These are phyloP conservation scores for Suillus subalutaceus DNA, from an alignment of 768 basidiomycete species.

Conservation along the genomic window DNA sequence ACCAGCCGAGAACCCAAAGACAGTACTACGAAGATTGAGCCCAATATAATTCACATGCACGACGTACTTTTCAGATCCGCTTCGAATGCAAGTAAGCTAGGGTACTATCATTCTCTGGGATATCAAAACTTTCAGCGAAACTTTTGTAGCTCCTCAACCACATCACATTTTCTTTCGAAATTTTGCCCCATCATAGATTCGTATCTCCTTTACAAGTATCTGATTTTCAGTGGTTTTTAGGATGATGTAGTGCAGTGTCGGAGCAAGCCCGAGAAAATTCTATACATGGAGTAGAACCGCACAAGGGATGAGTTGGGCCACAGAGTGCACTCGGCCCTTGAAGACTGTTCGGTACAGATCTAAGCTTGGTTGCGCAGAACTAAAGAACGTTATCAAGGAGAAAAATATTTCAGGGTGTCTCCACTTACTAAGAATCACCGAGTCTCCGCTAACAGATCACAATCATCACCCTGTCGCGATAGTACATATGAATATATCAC, in stretches of 20 bases:
- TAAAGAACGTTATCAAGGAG: conserved; percentile 43
- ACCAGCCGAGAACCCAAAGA: neutral
- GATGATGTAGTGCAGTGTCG: too few species aligned
- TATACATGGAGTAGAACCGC: neutral
- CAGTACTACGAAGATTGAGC: neutral
- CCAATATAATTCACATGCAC: neutral
- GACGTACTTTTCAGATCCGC: neutral
- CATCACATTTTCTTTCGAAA: too few species aligned
- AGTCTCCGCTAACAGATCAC: conserved; percentile 73
- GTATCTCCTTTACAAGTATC: too few species aligned
- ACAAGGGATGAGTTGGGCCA: neutral
- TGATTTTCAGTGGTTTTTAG: too few species aligned
- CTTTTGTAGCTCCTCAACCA: too few species aligned
- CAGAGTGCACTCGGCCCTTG: neutral
- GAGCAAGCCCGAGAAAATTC: too few species aligned
- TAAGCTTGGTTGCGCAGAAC: conserved; percentile 79
- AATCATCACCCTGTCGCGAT: conserved; percentile 16
- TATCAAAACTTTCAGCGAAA: too few species aligned
- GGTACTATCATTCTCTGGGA: neutral
- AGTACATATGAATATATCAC: conserved; percentile 25
- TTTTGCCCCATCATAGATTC: too few species aligned
- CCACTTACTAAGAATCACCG: conserved; percentile 90
- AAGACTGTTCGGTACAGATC: conserved; percentile 16
- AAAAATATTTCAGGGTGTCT: conserved; percentile 10
- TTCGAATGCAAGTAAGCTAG: neutral